Base-by-base conservation (phyloP, 2,329 filamentous ascomycete genomes). In the Cucurbitaria berberidis region DNA sequence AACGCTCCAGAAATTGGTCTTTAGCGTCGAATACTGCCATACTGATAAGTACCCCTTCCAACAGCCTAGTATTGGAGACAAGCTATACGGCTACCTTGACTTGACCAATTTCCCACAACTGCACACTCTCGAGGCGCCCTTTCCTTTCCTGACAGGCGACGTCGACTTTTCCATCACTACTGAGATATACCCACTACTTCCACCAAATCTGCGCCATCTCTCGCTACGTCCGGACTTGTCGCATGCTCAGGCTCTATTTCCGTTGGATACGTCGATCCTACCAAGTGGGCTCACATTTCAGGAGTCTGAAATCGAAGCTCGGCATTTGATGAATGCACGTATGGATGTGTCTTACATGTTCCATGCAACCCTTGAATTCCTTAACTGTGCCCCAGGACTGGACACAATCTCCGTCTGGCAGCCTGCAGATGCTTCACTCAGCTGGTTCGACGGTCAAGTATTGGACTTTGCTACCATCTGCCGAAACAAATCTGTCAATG, bases 291-390 rank as follows among this genome's bases (percentile, higher is more conserved):
- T 64, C 3, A 61, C 63, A 2, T 60, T 60, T 30, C 42, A 55
- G 16, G 57, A 66, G 13, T 57, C 63, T 3, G 46, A 57, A 46
- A 51, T 49, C 1, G 58, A 68, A 27, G 59, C 54, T 8, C 51
- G 55, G 10, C 52, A 49, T 19, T 10, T 45, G 0, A 54, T 55
- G 39, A 59, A 54, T 5, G 68, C 66, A 13, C 56, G 64, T 16
- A 72, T 69, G 66, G 67, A 72, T 36, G 42, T 66, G 4, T 63
- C 63, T 1, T 67, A 64, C 32, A 60, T 63, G 27, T 68, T 63
- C 19, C 58, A 66, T 29, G 54, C 62, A 5, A 58, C 55, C 3
- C 54, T 67, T 13, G 39, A 46, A 1, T 26, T 70, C 22, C 53
- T 70, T 10, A 63, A 66, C 11, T 53, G 59, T 18, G 40, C 61